Evolutionary conservation across 805 yeast species (phyloP).

Genomic region (Metschnikowia arizonensis): DNA sequence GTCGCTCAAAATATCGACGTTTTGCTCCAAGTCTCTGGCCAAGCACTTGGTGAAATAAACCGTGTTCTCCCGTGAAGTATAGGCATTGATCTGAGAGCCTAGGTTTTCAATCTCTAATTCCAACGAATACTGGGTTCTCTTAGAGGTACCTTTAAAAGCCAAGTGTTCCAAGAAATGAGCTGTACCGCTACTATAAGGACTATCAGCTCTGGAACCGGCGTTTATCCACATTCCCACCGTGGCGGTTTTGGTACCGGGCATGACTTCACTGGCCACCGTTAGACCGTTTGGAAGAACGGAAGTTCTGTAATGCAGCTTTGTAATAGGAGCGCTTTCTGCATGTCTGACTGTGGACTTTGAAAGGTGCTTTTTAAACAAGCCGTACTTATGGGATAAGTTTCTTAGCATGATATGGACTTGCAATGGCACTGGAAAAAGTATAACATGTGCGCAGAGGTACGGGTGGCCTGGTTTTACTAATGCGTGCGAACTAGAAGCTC

Average conservation of each 20-base stretch:
- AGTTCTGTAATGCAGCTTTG: conserved; percentile 40
- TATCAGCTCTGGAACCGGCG: conserved; percentile 97
- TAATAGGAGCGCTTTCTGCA: not conserved
- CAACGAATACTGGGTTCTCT: conserved; percentile 72
- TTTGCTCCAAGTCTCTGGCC: conserved; percentile 71
- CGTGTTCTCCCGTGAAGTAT: conserved; percentile 95
- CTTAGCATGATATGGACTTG: conserved; percentile 7
- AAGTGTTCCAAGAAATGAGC: conserved; percentile 97
- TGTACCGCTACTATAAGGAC: conserved; percentile 79
- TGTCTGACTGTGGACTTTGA: not conserved
- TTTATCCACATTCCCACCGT: conserved; percentile 98
- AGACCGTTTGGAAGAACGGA: conserved; percentile 84
- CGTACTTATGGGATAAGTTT: not conserved
- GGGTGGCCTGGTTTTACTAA: conserved; percentile 3
- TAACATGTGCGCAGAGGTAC: conserved; percentile 1
- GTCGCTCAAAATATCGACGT: conserved; percentile 86
- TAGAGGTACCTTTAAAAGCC: conserved; percentile 90
- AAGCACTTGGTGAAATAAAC: conserved; percentile 93
- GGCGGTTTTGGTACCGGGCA: conserved; percentile 88
- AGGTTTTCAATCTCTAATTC: conserved; percentile 94
- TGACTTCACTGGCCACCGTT: conserved; percentile 85
- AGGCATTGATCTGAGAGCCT: conserved; percentile 98
- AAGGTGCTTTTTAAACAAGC: not conserved
- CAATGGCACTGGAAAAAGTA: not conserved
- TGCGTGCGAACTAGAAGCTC: conserved; percentile 1